Conservation (phyloP, 2,329 filamentous ascomycete genomes). For the Aureobasidium sp. region DNA sequence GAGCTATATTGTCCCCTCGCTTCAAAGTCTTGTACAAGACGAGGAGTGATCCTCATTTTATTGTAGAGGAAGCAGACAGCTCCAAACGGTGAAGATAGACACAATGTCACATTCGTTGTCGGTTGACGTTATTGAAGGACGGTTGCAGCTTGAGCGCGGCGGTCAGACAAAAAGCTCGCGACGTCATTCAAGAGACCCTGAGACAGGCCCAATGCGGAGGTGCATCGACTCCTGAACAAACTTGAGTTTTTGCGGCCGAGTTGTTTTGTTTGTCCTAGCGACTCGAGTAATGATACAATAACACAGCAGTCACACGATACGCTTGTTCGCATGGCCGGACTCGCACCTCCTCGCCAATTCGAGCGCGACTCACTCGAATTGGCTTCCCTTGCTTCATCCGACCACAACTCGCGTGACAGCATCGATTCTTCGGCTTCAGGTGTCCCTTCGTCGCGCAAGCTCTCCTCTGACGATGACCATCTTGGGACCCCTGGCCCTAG, state of each 20-base stretch:
- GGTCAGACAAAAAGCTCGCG: not conserved
- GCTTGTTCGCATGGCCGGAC: slow-evolving; percentile 12
- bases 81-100: not conserved
- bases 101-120: not conserved
- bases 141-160: not conserved
- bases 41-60: not conserved
- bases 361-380: slow-evolving; percentile 79
- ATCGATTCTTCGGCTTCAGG: slow-evolving; percentile 72
- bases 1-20: not conserved
- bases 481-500: slow-evolving; percentile 41
- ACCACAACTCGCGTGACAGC: slow-evolving; percentile 58
- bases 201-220: not conserved
- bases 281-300: slow-evolving; percentile 6
- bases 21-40: not conserved
- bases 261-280: not conserved
- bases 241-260: not conserved
- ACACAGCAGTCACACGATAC: not conserved
- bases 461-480: slow-evolving; percentile 83
- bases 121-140: slow-evolving; percentile 3
- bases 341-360: slow-evolving; percentile 39
- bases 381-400: slow-evolving; percentile 85
- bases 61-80: not conserved
- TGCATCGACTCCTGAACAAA: slow-evolving; percentile 11
- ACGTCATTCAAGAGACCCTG: not conserved
- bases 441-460: slow-evolving; percentile 81